phyloP scores from a whole-genome alignment of 768 basidiomycete genomes.

The Lentinula detonsa region DNA sequence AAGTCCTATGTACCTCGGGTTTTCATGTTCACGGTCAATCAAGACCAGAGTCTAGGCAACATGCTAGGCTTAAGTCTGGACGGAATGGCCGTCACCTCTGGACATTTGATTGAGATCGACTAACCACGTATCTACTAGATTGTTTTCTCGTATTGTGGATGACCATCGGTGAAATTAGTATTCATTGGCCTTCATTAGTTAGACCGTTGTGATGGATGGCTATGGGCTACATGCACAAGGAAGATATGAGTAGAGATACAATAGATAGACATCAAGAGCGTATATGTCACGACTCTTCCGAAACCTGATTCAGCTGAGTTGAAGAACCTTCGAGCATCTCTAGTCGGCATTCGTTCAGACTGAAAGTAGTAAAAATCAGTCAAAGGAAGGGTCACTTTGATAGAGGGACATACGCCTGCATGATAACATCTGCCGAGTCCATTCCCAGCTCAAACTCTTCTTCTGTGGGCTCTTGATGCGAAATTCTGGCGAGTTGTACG shows the following conservation, averaged over 20 bases:
- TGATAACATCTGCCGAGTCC: constrained; percentile 54
- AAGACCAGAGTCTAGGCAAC: too few species aligned
- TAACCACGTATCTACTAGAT: too few species aligned
- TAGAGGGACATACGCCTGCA: constrained; percentile 43
- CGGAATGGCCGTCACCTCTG: too few species aligned
- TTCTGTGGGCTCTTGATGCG: constrained; percentile 54
- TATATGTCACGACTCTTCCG: constrained; percentile 13
- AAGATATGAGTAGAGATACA: neutral
- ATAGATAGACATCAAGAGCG: neutral
- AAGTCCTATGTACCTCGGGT: too few species aligned
- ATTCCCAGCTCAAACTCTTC: constrained; percentile 63
- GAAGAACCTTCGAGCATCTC: constrained; percentile 59
- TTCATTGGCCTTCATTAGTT: too few species aligned
- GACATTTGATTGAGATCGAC: too few species aligned
- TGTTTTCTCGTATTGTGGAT: too few species aligned
- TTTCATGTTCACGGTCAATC: too few species aligned
- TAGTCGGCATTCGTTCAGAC: constrained; percentile 56
- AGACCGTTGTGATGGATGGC: neutral
- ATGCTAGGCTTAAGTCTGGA: too few species aligned
- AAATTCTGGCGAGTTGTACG: constrained; percentile 64
- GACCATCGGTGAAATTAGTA: too few species aligned
- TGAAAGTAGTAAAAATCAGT: constrained; percentile 18
- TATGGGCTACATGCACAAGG: neutral
- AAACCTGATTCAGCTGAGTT: constrained; percentile 29
- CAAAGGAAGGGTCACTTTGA: neutral